These are phyloP conservation scores for Aspergillus fumigatus DNA, from an alignment of 2,329 filamentous ascomycete genomes.

Conservation along the genomic window DNA sequence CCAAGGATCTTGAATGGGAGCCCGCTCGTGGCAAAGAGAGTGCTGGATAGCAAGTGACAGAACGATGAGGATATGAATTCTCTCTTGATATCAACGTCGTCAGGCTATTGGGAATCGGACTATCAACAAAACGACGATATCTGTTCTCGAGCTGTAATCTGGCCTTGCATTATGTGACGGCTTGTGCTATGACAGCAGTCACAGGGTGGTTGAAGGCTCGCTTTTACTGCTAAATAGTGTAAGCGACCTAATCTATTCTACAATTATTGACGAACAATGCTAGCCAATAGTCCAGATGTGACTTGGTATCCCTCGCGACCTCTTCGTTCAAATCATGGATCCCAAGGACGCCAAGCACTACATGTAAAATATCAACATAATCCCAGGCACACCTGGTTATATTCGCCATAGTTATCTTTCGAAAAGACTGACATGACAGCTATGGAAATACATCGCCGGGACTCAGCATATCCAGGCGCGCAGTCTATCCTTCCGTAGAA, in stretches of 20 bases:
- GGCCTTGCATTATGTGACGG: too few relatives aligned
- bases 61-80: too few relatives aligned
- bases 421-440: constrained; percentile 9
- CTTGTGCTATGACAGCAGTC: too few relatives aligned
- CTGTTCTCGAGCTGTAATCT: background rate
- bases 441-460: constrained; percentile 61
- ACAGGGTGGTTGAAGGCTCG: too few relatives aligned
- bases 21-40: constrained; percentile 37
- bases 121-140: background rate
- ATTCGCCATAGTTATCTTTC: too few relatives aligned
- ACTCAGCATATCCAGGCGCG: constrained; percentile 62
- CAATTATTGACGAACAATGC: too few relatives aligned
- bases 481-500: constrained; percentile 11
- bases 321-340: constrained; percentile 69
- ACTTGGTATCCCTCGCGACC: constrained; percentile 61
- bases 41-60: constrained; percentile 1
- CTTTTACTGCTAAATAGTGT: too few relatives aligned
- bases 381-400: constrained; percentile 78
- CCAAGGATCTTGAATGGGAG: constrained; percentile 36
- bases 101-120: too few relatives aligned
- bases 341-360: constrained; percentile 69
- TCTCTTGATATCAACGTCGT: too few relatives aligned
- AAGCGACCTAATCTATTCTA: too few relatives aligned
- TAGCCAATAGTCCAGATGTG: too few relatives aligned
- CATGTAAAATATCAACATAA: constrained; percentile 78